phyloP scores from a whole-genome alignment of 805 yeast species.

The Maudiozyma barnettii region DNA sequence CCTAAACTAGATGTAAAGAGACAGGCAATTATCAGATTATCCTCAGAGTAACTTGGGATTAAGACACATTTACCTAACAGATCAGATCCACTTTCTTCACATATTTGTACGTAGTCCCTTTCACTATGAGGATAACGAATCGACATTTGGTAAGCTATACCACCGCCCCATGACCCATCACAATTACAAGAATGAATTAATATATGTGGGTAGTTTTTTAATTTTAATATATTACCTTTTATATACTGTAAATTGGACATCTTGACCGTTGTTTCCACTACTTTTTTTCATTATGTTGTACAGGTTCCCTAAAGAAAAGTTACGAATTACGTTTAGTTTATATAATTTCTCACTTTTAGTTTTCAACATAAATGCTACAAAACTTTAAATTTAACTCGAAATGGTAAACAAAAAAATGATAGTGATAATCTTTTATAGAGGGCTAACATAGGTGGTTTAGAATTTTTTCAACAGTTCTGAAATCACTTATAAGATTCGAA shows the following conservation, averaged over 20 bases:
- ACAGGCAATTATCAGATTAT: slow-evolving; percentile 42
- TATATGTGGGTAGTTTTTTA: slow-evolving; percentile 30
- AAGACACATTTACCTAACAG: slow-evolving; percentile 39
- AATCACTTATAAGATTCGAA: too few species aligned
- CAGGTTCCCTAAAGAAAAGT: too few species aligned
- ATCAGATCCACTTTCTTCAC: slow-evolving; percentile 15
- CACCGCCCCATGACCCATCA: slow-evolving; percentile 77
- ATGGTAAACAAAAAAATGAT: background rate
- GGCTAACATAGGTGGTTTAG: background rate
- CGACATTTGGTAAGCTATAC: slow-evolving; percentile 57
- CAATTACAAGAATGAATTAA: slow-evolving; percentile 77
- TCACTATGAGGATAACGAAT: slow-evolving; percentile 49
- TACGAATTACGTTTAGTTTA: too few species aligned
- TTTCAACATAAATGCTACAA: background rate
- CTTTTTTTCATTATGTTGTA: background rate
- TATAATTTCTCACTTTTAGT: too few species aligned
- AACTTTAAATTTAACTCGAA: background rate
- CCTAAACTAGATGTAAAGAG: slow-evolving; percentile 61
- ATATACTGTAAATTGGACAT: slow-evolving; percentile 14
- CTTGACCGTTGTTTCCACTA: background rate
- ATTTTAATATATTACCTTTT: slow-evolving; percentile 14
- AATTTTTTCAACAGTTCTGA: too few species aligned
- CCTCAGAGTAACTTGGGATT: slow-evolving; percentile 17
- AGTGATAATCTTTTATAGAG: background rate
- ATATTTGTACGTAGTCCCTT: slow-evolving; percentile 31